Conservation (phyloP, 306 rosid genomes). For the Malus asiatica region DNA sequence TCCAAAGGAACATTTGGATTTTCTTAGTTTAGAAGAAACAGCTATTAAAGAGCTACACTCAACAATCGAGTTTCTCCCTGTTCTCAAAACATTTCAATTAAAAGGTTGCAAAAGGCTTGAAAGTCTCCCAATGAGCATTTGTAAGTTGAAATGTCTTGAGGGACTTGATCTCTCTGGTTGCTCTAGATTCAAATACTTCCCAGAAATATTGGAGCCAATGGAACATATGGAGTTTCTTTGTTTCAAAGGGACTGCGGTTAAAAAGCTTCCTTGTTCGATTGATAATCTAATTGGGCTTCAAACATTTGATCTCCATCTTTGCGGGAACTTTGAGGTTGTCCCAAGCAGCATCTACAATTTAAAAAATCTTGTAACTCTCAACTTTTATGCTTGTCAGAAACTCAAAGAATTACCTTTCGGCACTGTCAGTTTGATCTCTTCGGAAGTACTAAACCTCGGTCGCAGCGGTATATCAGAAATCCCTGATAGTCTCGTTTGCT, state of each 20-base stretch:
- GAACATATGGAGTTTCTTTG: neutral
- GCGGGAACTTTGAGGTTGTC: neutral
- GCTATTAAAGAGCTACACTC: no score
- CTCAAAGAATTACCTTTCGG: neutral
- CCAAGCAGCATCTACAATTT: neutral
- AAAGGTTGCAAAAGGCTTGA: neutral
- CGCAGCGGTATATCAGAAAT: neutral
- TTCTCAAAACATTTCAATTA: no score
- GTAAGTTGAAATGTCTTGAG: neutral
- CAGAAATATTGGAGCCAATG: slow-evolving; percentile 5
- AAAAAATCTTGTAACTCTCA: neutral
- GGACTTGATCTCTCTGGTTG: neutral
- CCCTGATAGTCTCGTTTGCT: neutral
- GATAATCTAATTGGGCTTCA: neutral
- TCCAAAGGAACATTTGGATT: no score
- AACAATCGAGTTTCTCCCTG: no score
- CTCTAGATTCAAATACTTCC: neutral
- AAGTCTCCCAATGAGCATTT: neutral
- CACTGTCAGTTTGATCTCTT: neutral
- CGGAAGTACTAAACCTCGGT: neutral
- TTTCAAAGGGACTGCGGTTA: neutral
- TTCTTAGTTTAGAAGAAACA: no score
- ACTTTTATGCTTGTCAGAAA: neutral
- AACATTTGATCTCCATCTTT: neutral
- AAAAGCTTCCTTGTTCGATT: neutral